These are phyloP conservation scores for Triticum monococcum DNA, from an alignment of 176 grass and related monocot species.

Conservation along the genomic window DNA sequence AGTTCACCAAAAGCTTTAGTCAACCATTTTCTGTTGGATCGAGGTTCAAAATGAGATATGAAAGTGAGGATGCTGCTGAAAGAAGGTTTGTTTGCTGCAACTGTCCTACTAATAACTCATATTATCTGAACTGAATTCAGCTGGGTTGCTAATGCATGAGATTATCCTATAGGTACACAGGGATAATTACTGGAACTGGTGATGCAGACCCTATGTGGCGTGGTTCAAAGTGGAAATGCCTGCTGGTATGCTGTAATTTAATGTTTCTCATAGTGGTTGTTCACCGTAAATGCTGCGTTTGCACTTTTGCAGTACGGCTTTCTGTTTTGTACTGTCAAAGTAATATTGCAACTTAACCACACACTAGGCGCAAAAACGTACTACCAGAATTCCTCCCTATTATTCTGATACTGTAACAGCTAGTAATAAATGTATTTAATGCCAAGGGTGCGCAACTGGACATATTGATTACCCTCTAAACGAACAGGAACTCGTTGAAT, in stretches of 20 bases:
- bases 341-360: not conserved
- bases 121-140: slow-evolving; percentile 5
- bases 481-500: not conserved
- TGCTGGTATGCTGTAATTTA: slow-evolving; percentile 48
- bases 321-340: not conserved
- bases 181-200: slow-evolving; percentile 65
- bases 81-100: slow-evolving; percentile 56
- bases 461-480: not conserved
- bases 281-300: not conserved
- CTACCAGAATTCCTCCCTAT: not conserved
- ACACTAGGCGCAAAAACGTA: not conserved
- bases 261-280: not conserved
- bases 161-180: slow-evolving; percentile 60
- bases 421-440: not conserved
- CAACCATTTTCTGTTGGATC: slow-evolving; percentile 66
- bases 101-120: not conserved
- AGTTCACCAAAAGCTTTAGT: slow-evolving; percentile 74
- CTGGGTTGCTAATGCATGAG: not conserved
- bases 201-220: slow-evolving; percentile 79
- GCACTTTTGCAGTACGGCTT: not conserved
- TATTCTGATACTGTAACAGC: not conserved
- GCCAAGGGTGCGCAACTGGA: not conserved
- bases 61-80: slow-evolving; percentile 88
- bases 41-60: slow-evolving; percentile 90
- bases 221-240: slow-evolving; percentile 93